Evolutionary conservation across 169 alveolate species (phyloP).

Genomic region (Miamiensis avidus): DNA sequence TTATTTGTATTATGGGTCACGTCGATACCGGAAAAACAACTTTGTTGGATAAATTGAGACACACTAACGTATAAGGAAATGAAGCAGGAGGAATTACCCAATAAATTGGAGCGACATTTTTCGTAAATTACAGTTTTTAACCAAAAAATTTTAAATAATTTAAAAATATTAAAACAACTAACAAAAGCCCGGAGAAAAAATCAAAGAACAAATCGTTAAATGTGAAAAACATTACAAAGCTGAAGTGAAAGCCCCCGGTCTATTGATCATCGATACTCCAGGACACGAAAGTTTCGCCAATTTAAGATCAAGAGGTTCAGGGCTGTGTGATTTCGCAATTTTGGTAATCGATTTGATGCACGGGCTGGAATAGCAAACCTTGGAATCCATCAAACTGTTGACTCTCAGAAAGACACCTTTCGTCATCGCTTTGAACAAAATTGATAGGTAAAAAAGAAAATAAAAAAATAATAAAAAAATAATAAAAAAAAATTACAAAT

Average conservation of each 20-base stretch:
- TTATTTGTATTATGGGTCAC: slow-evolving; percentile 98
- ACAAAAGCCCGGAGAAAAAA: slow-evolving; percentile 94
- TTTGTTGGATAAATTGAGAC: slow-evolving; percentile 97
- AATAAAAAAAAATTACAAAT: no score
- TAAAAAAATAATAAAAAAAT: no score
- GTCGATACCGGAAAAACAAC: slow-evolving; percentile 99
- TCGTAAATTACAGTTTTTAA: slow-evolving; percentile 41
- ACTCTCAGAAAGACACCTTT: slow-evolving; percentile 94
- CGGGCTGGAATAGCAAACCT: slow-evolving; percentile 98
- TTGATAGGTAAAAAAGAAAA: slow-evolving; percentile 79
- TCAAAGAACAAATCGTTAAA: slow-evolving; percentile 87
- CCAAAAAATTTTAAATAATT: no score
- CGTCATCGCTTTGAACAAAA: slow-evolving; percentile 98
- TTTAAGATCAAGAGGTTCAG: slow-evolving; percentile 98
- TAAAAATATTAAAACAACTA: background rate
- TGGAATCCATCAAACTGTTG: slow-evolving; percentile 93
- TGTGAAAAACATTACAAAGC: slow-evolving; percentile 58
- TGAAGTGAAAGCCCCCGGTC: slow-evolving; percentile 94
- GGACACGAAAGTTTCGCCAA: slow-evolving; percentile 99
- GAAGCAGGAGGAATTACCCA: slow-evolving; percentile 99
- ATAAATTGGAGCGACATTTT: slow-evolving; percentile 99
- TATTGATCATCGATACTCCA: slow-evolving; percentile 99
- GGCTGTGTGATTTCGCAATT: slow-evolving; percentile 98
- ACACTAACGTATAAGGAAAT: slow-evolving; percentile 97
- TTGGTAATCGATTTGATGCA: slow-evolving; percentile 99